These are phyloP conservation scores for Termitomyces sp. DNA, from an alignment of 768 basidiomycete genomes.

Conservation along the genomic window DNA sequence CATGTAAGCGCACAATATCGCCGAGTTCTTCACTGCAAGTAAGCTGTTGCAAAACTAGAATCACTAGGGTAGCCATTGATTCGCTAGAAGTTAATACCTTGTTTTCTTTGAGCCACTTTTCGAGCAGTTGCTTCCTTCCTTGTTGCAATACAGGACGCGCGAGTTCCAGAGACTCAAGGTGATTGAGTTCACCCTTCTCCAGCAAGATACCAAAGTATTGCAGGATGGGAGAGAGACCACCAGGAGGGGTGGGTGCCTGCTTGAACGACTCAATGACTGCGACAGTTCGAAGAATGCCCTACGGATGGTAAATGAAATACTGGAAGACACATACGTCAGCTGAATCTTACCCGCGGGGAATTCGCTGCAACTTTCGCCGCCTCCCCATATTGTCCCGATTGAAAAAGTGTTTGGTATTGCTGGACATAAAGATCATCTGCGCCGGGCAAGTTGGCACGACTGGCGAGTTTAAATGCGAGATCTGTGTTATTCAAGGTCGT, in stretches of 20 bases:
- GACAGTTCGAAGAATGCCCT: slow-evolving; percentile 90
- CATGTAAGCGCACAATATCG: slow-evolving; percentile 90
- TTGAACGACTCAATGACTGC: slow-evolving; percentile 99
- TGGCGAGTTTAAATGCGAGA: slow-evolving; percentile 96
- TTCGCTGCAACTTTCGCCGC: slow-evolving; percentile 98
- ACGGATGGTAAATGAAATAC: slow-evolving; percentile 4
- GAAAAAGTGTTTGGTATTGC: slow-evolving; percentile 91
- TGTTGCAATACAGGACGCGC: slow-evolving; percentile 95
- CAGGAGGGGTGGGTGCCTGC: slow-evolving; percentile 84
- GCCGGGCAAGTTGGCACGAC: slow-evolving; percentile 93
- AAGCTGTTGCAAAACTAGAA: slow-evolving; percentile 48
- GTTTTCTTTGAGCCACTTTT: slow-evolving; percentile 99
- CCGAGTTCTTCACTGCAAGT: slow-evolving; percentile 99
- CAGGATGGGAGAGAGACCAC: slow-evolving; percentile 90
- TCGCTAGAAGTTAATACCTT: slow-evolving; percentile 52
- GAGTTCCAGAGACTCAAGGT: slow-evolving; percentile 91
- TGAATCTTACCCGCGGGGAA: slow-evolving; percentile 75
- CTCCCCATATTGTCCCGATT: slow-evolving; percentile 83
- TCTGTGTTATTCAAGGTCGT: slow-evolving; percentile 94
- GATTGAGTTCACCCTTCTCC: slow-evolving; percentile 97
- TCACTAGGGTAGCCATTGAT: not conserved
- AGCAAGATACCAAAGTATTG: slow-evolving; percentile 99
- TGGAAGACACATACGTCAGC: not conserved
- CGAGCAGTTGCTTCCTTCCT: slow-evolving; percentile 92
- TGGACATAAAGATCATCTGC: slow-evolving; percentile 95